Base-by-base conservation (phyloP, 176 grass and related monocot species). In the Ensete ventricosum region DNA sequence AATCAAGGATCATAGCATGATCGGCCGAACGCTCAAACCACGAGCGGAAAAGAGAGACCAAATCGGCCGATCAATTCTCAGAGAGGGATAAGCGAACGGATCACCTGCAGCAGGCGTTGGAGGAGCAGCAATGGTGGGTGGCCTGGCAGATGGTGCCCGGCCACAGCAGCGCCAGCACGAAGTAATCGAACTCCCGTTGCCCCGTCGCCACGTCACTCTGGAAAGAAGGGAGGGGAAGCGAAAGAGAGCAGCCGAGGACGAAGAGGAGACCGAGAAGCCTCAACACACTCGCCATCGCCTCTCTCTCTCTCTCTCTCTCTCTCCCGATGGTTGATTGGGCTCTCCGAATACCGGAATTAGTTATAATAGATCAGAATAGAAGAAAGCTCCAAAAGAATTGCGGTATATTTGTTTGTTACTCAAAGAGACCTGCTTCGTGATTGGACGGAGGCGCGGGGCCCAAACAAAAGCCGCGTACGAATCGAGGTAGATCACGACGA, bases 21-120 rank as follows among this genome's bases (percentile, higher is more conserved):
- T 9, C 19, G 17, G 19, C 23, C 34, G 11, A 65, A 65, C 63
- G 14, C 16, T 51, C 52, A 9, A 74, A 57, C 53, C 11, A 11
- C 26, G 49, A 73, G 14, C 0, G 16, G 17, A 16, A 5, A 3
- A 71, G 29, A 9, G 17, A 76, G 27, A 20, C 51, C 11, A 19
- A 54, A 65, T 52, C 16, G 2, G 59, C 2, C 22, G 19, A 29
- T 55, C 14, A 24, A 9, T 52, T n/a, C 52, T 54, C 29, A 14
- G 8, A 27, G 5, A 54, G 12, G 8, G 19, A 80, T 34, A 48
- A 43, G 43, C 55, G 63, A 68, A 26, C 14, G 9, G 64, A 43
- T 67, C 81, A 80, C 86, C 95, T 55, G 95, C 95, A 99, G 79
- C 95, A 94, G 60, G 84, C 95, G 80, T 99, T 99, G 82, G 82